phyloP scores from a whole-genome alignment of 768 basidiomycete genomes.

The Pholiota microspora region DNA sequence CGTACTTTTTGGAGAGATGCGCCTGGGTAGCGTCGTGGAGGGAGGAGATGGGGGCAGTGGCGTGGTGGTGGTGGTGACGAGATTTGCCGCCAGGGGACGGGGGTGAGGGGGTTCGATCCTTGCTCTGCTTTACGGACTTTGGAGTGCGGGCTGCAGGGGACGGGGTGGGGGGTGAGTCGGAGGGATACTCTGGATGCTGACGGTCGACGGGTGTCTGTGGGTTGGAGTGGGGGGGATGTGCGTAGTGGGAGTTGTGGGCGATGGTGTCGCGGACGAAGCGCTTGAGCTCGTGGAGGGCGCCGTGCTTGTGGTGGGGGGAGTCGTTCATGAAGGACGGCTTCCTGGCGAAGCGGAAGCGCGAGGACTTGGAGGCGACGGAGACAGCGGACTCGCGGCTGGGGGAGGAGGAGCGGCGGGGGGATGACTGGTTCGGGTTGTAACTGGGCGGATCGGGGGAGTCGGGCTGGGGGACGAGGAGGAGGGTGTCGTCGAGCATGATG shows the following conservation, averaged over 20 bases:
- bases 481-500: constrained; percentile 6
- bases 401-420: constrained; percentile 20
- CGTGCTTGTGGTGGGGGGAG: constrained; percentile 34
- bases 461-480: constrained; percentile 2
- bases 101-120: constrained; percentile 38
- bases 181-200: constrained; percentile 12
- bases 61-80: constrained; percentile 13
- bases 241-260: constrained; percentile 44
- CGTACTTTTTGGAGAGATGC: constrained; percentile 97
- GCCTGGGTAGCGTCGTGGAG: constrained; percentile 84
- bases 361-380: constrained; percentile 17
- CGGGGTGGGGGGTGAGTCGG: constrained; percentile 7
- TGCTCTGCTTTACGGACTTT: constrained; percentile 38
- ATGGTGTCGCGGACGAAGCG: constrained; percentile 95
- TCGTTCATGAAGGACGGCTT: constrained; percentile 22
- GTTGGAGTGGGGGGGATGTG: constrained; percentile 28
- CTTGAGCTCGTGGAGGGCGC: constrained; percentile 89
- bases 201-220: constrained; percentile 20
- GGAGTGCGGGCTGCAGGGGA: constrained; percentile 19
- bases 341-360: constrained; percentile 22
- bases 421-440: constrained; percentile 15
- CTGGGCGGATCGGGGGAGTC: not conserved
- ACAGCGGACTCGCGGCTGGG: constrained; percentile 20
- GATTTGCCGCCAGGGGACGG: constrained; percentile 15
- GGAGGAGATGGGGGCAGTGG: constrained; percentile 44